Percentiles rank a stretch among this genome's conserved stretches.
Conservation (phyloP, 768 basidiomycete genomes). For the Amanita pseudoporphyria region DNA sequence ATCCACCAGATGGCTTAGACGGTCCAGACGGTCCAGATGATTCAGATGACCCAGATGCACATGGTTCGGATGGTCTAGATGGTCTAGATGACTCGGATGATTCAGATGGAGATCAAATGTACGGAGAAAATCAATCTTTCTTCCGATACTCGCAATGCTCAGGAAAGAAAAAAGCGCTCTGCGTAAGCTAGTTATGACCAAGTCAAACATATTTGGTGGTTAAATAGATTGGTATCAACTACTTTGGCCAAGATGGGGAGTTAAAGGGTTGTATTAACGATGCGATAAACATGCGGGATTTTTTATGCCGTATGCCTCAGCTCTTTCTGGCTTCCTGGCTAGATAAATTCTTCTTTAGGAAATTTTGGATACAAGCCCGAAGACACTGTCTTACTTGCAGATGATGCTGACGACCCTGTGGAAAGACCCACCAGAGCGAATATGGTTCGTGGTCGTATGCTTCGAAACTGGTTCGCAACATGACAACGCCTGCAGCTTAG, state of each 20-base stretch:
- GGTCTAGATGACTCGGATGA: too few relatives aligned
- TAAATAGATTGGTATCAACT: slow-evolving; percentile 81
- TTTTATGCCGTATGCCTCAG: slow-evolving; percentile 52
- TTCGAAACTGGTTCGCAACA: neutral
- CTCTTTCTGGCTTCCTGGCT: neutral
- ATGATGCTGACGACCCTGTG: slow-evolving; percentile 55
- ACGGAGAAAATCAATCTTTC: slow-evolving; percentile 50
- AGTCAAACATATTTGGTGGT: neutral
- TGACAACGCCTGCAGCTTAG: slow-evolving; percentile 32
- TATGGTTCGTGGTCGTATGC: slow-evolving; percentile 41
- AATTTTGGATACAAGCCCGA: slow-evolving; percentile 59
- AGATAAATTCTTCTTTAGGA: slow-evolving; percentile 20
- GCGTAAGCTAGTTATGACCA: slow-evolving; percentile 36
- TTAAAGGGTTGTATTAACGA: slow-evolving; percentile 90
- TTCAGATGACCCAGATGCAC: too few relatives aligned
- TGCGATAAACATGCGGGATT: slow-evolving; percentile 66
- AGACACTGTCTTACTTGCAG: slow-evolving; percentile 83
- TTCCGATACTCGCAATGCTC: slow-evolving; percentile 89
- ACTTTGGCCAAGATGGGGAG: slow-evolving; percentile 53
- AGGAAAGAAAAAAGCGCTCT: slow-evolving; percentile 81
- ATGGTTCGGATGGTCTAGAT: too few relatives aligned
- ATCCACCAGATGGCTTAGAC: slow-evolving; percentile 30
- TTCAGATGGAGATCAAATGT: slow-evolving; percentile 70
- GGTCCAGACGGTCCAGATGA: slow-evolving; percentile 33
- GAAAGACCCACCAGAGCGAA: slow-evolving; percentile 71